A percentile compares a stretch with the other conserved stretches of the same genome.
phyloP scores from a whole-genome alignment of 2,329 filamentous ascomycete genomes.

The Immersiporthe knoxdaviesiana region DNA sequence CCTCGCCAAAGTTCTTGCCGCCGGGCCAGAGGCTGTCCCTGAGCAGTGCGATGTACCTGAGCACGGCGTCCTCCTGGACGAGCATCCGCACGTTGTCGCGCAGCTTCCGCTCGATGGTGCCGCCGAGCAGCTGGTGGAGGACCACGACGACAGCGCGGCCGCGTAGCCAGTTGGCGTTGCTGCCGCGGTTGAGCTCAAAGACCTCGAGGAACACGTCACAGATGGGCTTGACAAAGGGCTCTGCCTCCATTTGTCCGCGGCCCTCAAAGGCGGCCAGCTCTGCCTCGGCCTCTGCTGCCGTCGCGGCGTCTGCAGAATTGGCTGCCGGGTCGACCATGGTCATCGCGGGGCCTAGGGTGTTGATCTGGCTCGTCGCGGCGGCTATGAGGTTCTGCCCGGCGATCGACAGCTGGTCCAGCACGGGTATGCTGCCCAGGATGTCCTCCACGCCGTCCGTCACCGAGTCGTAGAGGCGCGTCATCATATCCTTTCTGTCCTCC shows the following conservation, averaged over 20 bases:
- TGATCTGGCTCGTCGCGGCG: constrained; percentile 69
- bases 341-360: constrained; percentile 43
- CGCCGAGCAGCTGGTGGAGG: constrained; percentile 90
- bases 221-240: constrained; percentile 97
- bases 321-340: constrained; percentile 45
- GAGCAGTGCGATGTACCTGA: constrained; percentile 75
- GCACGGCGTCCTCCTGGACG: constrained; percentile 75
- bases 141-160: constrained; percentile 95
- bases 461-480: constrained; percentile 92
- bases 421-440: constrained; percentile 92
- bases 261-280: constrained; percentile 93
- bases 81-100: constrained; percentile 78
- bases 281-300: constrained; percentile 80
- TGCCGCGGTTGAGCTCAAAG: constrained; percentile 91
- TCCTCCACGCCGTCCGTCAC: constrained; percentile 98
- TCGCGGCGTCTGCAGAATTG: constrained; percentile 53
- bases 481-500: constrained; percentile 80
- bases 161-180: constrained; percentile 99
- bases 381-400: constrained; percentile 91
- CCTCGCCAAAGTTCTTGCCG: constrained; percentile 47
- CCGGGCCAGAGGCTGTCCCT: constrained; percentile 81
- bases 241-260: constrained; percentile 64
- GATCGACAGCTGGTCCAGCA: constrained; percentile 89
- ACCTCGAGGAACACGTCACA: constrained; percentile 96
- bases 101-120: constrained; percentile 94